A percentile compares a stretch with the other conserved stretches of the same genome.
Evolutionary conservation across 352 stramenopile species (phyloP).

Genomic region (Phytophthora litchii): DNA sequence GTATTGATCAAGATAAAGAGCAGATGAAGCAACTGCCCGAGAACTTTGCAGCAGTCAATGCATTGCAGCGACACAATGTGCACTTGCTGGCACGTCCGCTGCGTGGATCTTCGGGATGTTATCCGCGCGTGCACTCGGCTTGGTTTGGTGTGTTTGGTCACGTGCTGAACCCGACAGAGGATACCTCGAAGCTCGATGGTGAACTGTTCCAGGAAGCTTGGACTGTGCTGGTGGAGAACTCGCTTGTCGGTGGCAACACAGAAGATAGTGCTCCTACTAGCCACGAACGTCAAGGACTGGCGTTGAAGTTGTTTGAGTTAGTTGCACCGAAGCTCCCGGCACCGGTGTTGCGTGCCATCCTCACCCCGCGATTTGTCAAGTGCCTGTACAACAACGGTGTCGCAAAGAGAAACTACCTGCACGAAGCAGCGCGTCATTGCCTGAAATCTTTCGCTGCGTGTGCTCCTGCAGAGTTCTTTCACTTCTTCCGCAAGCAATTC

Average conservation of each 20-base stretch:
- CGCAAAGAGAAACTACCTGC: conserved; percentile 82
- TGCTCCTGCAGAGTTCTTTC: conserved; percentile 65
- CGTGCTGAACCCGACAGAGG: conserved; percentile 55
- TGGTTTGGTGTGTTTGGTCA: conserved; percentile 83
- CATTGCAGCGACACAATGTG: conserved; percentile 68
- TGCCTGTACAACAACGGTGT: conserved; percentile 85
- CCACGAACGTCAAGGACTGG: conserved; percentile 79
- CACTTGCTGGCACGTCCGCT: conserved; percentile 67
- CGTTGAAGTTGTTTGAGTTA: conserved; percentile 86
- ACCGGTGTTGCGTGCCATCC: conserved; percentile 56
- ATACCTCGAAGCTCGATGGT: conserved; percentile 49
- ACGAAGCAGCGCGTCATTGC: conserved; percentile 75
- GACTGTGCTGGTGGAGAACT: conserved; percentile 84
- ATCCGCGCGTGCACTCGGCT: conserved; percentile 78
- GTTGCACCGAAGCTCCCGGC: conserved; percentile 58
- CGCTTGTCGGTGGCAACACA: conserved; percentile 48
- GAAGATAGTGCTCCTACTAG: conserved; percentile 45
- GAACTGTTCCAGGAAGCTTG: conserved; percentile 82
- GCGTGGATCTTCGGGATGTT: conserved; percentile 69
- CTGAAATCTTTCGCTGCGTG: conserved; percentile 62
- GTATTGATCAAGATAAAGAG: conserved; percentile 40
- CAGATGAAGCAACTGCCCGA: conserved; percentile 41
- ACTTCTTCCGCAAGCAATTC: conserved; percentile 79
- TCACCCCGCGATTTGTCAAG: conserved; percentile 83
- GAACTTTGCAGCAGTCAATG: conserved; percentile 45